Percentiles rank a stretch among this genome's conserved stretches.
Conservation (phyloP, 1,284 basidiomycete genomes). For the Trichosporon sp. region DNA sequence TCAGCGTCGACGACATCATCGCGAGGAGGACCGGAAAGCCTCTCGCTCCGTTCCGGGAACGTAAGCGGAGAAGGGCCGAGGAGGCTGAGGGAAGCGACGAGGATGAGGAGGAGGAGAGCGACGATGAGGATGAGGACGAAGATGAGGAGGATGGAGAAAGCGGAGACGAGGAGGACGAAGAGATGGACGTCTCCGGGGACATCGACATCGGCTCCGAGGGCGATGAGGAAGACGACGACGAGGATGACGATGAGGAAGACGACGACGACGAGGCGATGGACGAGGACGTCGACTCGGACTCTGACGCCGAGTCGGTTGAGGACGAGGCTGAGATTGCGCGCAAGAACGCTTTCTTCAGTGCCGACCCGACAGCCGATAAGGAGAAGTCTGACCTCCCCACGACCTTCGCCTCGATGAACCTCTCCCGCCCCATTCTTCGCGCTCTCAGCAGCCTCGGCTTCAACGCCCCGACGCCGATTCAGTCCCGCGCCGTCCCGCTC, state of each 20-base stretch:
- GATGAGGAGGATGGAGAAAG: conserved; percentile 44
- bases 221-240: conserved; percentile 44
- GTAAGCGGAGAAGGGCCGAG: conserved; percentile 62
- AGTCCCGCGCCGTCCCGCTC: conserved; percentile 87
- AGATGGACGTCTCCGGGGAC: conserved; percentile 46
- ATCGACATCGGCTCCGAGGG: conserved; percentile 37
- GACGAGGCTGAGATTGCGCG: conserved; percentile 73
- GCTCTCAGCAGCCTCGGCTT: conserved; percentile 81
- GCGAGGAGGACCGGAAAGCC: conserved; percentile 63
- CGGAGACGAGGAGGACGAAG: conserved; percentile 51
- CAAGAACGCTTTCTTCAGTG: conserved; percentile 83
- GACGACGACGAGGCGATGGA: conserved; percentile 43
- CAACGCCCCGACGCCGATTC: conserved; percentile 88
- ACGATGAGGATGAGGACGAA: conserved; percentile 47
- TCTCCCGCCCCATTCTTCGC: conserved; percentile 85
- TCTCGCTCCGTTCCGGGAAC: conserved; percentile 59
- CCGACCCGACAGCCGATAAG: conserved; percentile 55
- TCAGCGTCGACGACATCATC: conserved; percentile 91
- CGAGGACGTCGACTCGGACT: conserved; percentile 40
- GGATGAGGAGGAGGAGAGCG: conserved; percentile 36
- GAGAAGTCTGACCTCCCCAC: conserved; percentile 56
- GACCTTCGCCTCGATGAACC: conserved; percentile 81
- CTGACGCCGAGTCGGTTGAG: conserved; percentile 60
- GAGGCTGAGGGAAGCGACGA: conserved; percentile 38
- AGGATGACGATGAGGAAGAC: conserved; percentile 58